Evolutionary conservation across 164 flowering plant species (phyloP).

Genomic region (grape (Vitis vinifera)): DNA sequence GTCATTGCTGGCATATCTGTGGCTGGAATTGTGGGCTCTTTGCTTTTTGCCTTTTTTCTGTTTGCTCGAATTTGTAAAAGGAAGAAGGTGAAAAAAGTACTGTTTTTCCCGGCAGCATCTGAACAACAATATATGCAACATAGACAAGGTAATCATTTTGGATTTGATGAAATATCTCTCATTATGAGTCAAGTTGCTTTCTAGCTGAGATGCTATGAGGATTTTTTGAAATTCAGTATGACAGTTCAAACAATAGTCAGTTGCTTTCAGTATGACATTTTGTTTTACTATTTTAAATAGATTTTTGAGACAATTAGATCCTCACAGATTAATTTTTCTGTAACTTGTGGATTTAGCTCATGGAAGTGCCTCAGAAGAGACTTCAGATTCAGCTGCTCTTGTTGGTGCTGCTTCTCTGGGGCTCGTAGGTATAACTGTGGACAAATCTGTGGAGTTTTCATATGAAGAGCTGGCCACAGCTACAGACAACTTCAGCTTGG

Average conservation of each 20-base stretch:
- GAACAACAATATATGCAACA: constrained; percentile 19
- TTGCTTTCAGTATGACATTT: neutral
- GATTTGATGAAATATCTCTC: neutral
- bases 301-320: no score
- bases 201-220: no score
- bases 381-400: constrained; percentile 2
- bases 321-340: neutral
- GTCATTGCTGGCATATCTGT: constrained; percentile 49
- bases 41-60: constrained; percentile 24
- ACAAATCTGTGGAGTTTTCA: constrained; percentile 40
- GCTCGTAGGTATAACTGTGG: constrained; percentile 24
- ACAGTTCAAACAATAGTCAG: neutral
- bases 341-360: neutral
- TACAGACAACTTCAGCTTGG: constrained; percentile 29
- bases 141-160: constrained; percentile 24
- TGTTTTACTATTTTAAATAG: neutral
- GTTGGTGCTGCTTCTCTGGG: constrained; percentile 6
- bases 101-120: constrained; percentile 18
- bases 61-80: constrained; percentile 23
- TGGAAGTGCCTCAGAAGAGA: neutral
- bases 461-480: constrained; percentile 41
- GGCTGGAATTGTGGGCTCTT: constrained; percentile 30
- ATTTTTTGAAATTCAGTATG: neutral
- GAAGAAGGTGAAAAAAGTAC: constrained; percentile 22
- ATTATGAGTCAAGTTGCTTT: neutral